Percentiles rank a stretch among this genome's conserved stretches.
These are phyloP conservation scores for Coniochaeta hoffmannii DNA, from an alignment of 2,329 filamentous ascomycete genomes.

Conservation along the genomic window DNA sequence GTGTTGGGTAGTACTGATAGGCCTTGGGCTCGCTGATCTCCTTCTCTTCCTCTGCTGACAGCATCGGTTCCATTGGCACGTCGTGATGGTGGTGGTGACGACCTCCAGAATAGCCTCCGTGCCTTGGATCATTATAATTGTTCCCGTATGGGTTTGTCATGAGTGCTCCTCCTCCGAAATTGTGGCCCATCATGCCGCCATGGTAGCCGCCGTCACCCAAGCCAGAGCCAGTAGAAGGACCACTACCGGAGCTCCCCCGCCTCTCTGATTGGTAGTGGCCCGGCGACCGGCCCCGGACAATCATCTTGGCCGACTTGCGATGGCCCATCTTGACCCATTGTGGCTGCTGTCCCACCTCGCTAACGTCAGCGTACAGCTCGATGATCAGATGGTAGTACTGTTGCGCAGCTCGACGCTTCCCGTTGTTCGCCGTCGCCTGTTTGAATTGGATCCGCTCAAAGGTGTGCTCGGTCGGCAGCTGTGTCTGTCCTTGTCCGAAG, in stretches of 20 bases:
- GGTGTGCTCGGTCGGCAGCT: slow-evolving; percentile 45
- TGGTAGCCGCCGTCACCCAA: slow-evolving; percentile 37
- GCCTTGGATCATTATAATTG: slow-evolving; percentile 29
- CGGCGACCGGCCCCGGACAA: slow-evolving; percentile 77
- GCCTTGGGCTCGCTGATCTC: slow-evolving; percentile 38
- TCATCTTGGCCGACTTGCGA: slow-evolving; percentile 70
- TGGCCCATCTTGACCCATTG: slow-evolving; percentile 65
- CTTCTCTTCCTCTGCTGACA: slow-evolving; percentile 45
- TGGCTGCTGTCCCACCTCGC: slow-evolving; percentile 34
- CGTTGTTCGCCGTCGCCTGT: slow-evolving; percentile 88
- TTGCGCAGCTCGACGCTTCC: slow-evolving; percentile 80
- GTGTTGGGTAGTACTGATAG: slow-evolving; percentile 47
- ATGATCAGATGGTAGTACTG: slow-evolving; percentile 91
- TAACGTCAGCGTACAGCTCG: slow-evolving; percentile 68
- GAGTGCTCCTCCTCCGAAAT: slow-evolving; percentile 21
- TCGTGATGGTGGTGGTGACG: slow-evolving; percentile 36
- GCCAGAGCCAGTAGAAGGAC: slow-evolving; percentile 52
- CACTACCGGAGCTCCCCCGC: slow-evolving; percentile 61
- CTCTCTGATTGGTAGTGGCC: slow-evolving; percentile 72
- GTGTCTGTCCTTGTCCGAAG: slow-evolving; percentile 29
- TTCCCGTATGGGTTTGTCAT: slow-evolving; percentile 28
- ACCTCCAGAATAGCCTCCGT: slow-evolving; percentile 30
- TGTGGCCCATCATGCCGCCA: slow-evolving; percentile 25
- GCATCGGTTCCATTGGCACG: slow-evolving; percentile 41
- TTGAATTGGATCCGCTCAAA: slow-evolving; percentile 96